These are phyloP conservation scores for Tylopilus subfusipes DNA, from an alignment of 768 basidiomycete species.

Conservation along the genomic window DNA sequence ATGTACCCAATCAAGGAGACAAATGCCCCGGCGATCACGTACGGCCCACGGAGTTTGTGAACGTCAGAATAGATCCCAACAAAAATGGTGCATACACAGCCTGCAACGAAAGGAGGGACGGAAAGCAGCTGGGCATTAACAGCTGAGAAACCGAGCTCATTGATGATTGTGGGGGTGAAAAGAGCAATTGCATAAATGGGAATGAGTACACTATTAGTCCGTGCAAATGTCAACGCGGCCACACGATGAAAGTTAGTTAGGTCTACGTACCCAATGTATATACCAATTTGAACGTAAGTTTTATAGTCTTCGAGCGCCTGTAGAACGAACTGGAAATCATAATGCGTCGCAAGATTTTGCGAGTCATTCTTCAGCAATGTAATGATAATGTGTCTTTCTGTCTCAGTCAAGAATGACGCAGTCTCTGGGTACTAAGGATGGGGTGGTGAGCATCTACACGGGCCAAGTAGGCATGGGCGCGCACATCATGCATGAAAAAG, in stretches of 20 bases:
- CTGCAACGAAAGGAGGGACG: no score
- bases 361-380: slow-evolving; percentile 40
- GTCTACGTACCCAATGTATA: slow-evolving; percentile 39
- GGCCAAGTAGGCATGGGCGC: slow-evolving; percentile 5
- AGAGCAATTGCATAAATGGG: slow-evolving; percentile 49
- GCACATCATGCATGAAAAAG: slow-evolving; percentile 54
- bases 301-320: slow-evolving; percentile 49
- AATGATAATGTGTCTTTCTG: slow-evolving; percentile 40
- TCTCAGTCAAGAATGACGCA: slow-evolving; percentile 48
- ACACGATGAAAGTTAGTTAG: neutral
- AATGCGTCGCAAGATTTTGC: slow-evolving; percentile 44
- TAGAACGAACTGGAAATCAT: slow-evolving; percentile 42
- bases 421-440: slow-evolving; percentile 50
- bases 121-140: no score
- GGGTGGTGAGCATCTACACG: slow-evolving; percentile 1
- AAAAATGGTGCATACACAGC: no score
- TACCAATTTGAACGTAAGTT: slow-evolving; percentile 32
- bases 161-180: slow-evolving; percentile 50
- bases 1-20: no score
- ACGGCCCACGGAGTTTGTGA: no score
- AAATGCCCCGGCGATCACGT: no score
- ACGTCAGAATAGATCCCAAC: no score
- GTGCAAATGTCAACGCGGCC: neutral
- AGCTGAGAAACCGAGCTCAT: slow-evolving; percentile 48
- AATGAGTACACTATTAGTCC: slow-evolving; percentile 36